Base-by-base conservation (phyloP, 345 rosid genomes). In the Sonneratia caseolaris region DNA sequence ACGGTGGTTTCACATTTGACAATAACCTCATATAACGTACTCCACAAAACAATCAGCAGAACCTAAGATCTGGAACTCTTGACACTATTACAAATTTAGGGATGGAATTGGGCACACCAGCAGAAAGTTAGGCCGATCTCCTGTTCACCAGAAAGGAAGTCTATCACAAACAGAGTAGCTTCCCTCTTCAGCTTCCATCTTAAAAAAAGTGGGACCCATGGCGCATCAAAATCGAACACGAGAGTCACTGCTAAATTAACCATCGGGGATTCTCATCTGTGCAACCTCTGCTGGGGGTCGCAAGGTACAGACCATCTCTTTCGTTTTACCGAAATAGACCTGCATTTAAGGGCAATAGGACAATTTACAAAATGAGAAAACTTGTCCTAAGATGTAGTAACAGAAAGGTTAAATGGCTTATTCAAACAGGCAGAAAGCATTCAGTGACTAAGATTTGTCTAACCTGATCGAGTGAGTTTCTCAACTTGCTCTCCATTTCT, bases 241-340 rank as follows among this genome's bases (percentile, higher is more conserved):
- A 62, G 38, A 6, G 32, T 62, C 36, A 4, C 37, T 53, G 59
- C 9, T 1, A 21, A 9, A 62, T 73, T 57, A 66, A 64, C 66
- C 64, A 48, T 75, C 86, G 6, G 97, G 97, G 77, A 94, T 72
- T 83, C 87, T 88, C 89, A 87, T 77, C 48, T 78, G 86, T 72
- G 82, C 80, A 37, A 90, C 80, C 79, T 91, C 97, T 22, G 93
- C 75, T 13, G 97, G 97, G 48, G 97, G 97, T 67, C 97, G 89
- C 71, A 91, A 70, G 45, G 91, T 88, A 86, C 97, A 91, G 67
- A 95, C 97, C 97, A 92, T 92, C 81, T 95, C 99, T 77, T 86
- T 95, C 0, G 99, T 95, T 86, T 95, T 95, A 71, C 99, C 97
- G 77, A 95, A 95, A 81, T 95, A 95, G 69, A 95, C 99, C 99